Evolutionary conservation across 2,329 filamentous ascomycete genomes (phyloP), one percentile per base, ranked within the genome.

Genomic region (Alternaria gansuensis): DNA sequence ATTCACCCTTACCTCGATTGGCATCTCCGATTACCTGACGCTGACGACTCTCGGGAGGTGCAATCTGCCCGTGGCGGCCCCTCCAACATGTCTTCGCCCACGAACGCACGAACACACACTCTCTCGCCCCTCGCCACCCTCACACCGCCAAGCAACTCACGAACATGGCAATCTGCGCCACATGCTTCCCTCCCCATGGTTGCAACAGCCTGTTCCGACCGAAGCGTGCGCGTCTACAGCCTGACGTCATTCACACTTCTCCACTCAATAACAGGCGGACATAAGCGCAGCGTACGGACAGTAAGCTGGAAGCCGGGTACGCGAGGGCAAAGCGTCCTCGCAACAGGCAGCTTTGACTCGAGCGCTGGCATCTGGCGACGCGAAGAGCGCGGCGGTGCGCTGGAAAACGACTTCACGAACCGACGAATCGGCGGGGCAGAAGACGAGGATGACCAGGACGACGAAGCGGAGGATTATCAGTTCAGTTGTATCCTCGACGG

Each of bases 401-500:
- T 63, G 44, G 69, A 68, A 40, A 66, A 65, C 49, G 68, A 74
- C 50, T 72, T 69, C 21, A 71, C 68, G 6, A 56, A 54, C n/a
- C 59, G 59, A n/a, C 50, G 59, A 26, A 45, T 59, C 5, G 61
- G 64, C 3, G 59, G 57, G 2, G 76, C 78, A 2, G 74, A 72
- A 7, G 76, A 78, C 5, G 79, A 76, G 3, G 79, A 78, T 14
- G 79, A 79, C 11, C 81, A 82, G 2, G 82, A 83, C 11, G 85
- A 87, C 4, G 88, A 87, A 3, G 86, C 90, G 0, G 90, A 93
- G 51, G 93, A 97, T 62, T 99, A 95, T 91, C 89, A 93, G 51
- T 96, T 97, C 71, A 91, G 91, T 0, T 88, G 97, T 7, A 90
- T 98, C 1, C 84, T 99, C 0, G 95, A 98, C 72, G 95, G 95